Conservation (phyloP, 2,329 filamentous ascomycete species). For the Colletotrichum siamense region DNA sequence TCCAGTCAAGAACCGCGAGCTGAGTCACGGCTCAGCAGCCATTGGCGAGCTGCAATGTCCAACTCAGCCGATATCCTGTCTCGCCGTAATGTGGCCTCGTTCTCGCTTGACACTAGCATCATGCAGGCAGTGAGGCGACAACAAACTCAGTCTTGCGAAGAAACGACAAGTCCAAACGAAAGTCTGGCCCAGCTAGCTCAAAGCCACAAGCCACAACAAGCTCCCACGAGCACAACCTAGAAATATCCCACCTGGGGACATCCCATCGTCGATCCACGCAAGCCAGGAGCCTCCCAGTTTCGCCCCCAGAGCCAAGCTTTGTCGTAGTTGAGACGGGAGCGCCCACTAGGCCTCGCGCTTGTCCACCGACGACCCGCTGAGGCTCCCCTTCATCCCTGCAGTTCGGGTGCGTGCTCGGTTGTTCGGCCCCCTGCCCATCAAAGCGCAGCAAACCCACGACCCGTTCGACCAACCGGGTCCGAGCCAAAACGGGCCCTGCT, state of each 20-base stretch:
- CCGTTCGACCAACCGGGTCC: background rate
- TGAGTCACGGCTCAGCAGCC: background rate
- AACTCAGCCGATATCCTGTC: background rate
- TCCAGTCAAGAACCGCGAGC: background rate
- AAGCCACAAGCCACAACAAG: background rate
- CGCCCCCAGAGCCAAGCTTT: background rate
- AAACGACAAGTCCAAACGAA: background rate
- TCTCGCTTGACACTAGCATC: background rate
- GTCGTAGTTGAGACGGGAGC: background rate
- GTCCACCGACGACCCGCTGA: background rate
- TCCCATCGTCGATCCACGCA: background rate
- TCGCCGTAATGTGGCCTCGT: background rate
- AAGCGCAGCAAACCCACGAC: background rate
- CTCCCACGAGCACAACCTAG: background rate
- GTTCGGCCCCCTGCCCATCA: background rate
- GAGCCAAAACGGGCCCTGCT: background rate
- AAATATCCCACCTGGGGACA: background rate
- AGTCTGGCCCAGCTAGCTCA: background rate
- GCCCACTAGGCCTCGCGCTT: background rate
- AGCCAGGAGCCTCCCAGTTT: background rate
- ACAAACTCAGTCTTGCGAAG: background rate
- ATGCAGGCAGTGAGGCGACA: background rate
- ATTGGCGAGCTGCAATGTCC: background rate
- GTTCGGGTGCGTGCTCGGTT: background rate
- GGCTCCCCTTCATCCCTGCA: background rate